phyloP scores from a whole-genome alignment of 192 early-diverging fungal genomes.

The Spizellomyces sp. region DNA sequence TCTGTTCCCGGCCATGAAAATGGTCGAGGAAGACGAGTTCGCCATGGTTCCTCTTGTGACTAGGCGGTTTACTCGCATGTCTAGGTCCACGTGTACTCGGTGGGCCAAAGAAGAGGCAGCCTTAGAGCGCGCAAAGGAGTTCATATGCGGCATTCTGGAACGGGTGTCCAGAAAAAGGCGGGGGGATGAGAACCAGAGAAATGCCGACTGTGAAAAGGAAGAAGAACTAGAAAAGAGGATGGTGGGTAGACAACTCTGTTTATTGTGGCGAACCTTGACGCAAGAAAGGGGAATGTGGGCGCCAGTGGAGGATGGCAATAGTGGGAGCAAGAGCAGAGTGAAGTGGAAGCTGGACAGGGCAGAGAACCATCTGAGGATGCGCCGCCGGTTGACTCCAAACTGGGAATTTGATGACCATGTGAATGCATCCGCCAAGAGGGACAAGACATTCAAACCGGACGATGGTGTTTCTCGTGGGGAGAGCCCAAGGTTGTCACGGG shows the following conservation, averaged over 20 bases:
- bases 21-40: conserved; percentile 41
- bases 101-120: conserved; percentile 25
- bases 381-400: conserved; percentile 36
- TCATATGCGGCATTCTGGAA: conserved; percentile 20
- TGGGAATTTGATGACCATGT: conserved; percentile 52
- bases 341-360: conserved; percentile 46
- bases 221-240: conserved; percentile 34
- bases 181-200: conserved; percentile 17
- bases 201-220: conserved; percentile 16
- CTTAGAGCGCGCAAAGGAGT: neutral
- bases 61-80: conserved; percentile 30
- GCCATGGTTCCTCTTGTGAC: conserved; percentile 25
- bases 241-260: conserved; percentile 24
- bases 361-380: conserved; percentile 50
- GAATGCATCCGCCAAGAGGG: conserved; percentile 41
- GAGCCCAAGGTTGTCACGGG: conserved; percentile 6
- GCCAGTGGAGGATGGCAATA: conserved; percentile 4
- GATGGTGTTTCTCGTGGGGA: neutral
- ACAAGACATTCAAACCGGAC: conserved; percentile 31
- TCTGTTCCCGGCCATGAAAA: conserved; percentile 38
- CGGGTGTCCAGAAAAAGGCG: conserved; percentile 1
- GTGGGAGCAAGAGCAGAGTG: neutral
- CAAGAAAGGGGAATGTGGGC: conserved; percentile 50
- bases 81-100: conserved; percentile 5
- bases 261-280: conserved; percentile 33